Conservation (phyloP, 2,329 filamentous ascomycete genomes). For the Lecanoromycetidae sp. region DNA sequence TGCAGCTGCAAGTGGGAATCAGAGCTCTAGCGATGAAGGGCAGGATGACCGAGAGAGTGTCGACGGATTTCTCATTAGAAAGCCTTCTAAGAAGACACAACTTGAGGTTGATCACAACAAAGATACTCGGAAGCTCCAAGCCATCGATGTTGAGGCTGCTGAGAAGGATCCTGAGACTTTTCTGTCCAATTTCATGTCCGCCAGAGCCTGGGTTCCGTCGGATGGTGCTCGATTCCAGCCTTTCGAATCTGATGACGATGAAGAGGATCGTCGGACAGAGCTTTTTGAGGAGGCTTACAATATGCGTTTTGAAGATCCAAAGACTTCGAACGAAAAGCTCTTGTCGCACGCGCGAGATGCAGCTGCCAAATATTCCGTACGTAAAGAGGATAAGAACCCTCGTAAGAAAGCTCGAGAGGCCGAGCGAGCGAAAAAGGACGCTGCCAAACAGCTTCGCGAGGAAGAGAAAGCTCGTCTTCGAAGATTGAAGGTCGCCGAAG, state of each 20-base stretch:
- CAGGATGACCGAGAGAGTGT: conserved; percentile 45
- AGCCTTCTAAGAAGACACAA: conserved; percentile 34
- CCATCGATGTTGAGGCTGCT: conserved; percentile 59
- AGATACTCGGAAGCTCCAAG: conserved; percentile 32
- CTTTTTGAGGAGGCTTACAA: conserved; percentile 91
- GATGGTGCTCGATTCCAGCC: conserved; percentile 58
- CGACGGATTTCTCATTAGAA: conserved; percentile 65
- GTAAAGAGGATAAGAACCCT: conserved; percentile 66
- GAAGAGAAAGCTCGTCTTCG: conserved; percentile 73
- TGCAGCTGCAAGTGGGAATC: conserved; percentile 36
- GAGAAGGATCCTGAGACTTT: conserved; percentile 85
- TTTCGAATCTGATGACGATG: conserved; percentile 85
- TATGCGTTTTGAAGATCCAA: conserved; percentile 85
- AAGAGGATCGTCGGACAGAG: conserved; percentile 62
- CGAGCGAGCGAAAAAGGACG: conserved; percentile 65
- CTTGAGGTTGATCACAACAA: background rate
- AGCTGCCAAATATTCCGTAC: conserved; percentile 67
- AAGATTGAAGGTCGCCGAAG: conserved; percentile 81
- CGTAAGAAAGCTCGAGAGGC: conserved; percentile 68
- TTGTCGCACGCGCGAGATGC: conserved; percentile 82
- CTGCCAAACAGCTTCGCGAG: conserved; percentile 60
- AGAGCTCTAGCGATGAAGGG: conserved; percentile 24
- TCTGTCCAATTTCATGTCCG: conserved; percentile 89
- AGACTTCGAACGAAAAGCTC: conserved; percentile 74
- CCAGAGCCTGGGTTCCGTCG: conserved; percentile 73